These are phyloP conservation scores for Suhomyces bribrorum DNA, from an alignment of 1,139 yeast species.

Conservation along the genomic window DNA sequence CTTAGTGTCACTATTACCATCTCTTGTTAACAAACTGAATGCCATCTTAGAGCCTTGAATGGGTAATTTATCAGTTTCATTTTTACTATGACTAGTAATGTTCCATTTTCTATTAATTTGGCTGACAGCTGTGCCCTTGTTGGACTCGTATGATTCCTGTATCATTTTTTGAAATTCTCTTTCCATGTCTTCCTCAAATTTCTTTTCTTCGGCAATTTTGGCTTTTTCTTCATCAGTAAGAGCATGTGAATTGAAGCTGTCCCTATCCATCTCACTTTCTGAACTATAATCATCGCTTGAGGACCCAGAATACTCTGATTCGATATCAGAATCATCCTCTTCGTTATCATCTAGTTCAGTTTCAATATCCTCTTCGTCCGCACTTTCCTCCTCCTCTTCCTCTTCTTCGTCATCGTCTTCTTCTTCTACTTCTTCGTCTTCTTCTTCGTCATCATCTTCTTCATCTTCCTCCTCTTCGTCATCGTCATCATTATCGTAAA, in stretches of 20 bases:
- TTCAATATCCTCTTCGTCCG: too few species aligned
- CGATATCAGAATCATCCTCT: constrained; percentile 13
- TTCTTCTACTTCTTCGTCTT: constrained; percentile 12
- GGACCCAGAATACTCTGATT: constrained; percentile 16
- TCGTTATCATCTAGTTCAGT: constrained; percentile 18
- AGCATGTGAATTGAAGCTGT: constrained; percentile 12
- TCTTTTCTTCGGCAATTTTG: constrained; percentile 41
- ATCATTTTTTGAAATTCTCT: constrained; percentile 53
- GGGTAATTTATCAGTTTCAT: constrained; percentile 4
- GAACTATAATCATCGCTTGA: constrained; percentile 18
- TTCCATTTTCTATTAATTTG: constrained; percentile 18
- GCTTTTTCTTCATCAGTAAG: constrained; percentile 31
- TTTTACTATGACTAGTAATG: constrained; percentile 18
- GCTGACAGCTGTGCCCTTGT: constrained; percentile 17
- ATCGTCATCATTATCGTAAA: constrained; percentile 6
- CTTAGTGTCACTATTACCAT: constrained; percentile 49
- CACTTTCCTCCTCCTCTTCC: constrained; percentile 21
- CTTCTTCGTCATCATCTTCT: constrained; percentile 14
- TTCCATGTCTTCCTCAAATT: constrained; percentile 53
- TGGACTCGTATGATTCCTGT: constrained; percentile 47
- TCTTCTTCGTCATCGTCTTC: constrained; percentile 9
- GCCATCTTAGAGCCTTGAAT: constrained; percentile 27
- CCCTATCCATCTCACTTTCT: constrained; percentile 18
- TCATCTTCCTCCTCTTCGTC: constrained; percentile 14
- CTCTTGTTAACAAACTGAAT: constrained; percentile 55